Conservation (phyloP, 257 asterid species). For the Thymus quinquecostatus region DNA sequence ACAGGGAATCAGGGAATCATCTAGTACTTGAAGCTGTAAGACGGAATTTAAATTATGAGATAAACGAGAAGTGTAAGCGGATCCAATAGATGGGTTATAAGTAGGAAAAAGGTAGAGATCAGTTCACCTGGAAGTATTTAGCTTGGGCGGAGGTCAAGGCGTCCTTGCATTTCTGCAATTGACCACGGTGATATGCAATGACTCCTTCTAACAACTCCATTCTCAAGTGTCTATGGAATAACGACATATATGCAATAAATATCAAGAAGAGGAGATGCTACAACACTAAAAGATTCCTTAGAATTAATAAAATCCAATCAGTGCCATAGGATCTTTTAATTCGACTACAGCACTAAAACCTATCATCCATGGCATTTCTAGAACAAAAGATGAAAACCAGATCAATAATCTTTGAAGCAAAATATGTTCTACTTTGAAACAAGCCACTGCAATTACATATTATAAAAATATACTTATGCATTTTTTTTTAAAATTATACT, state of each 20-base stretch:
- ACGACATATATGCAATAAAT: slow-evolving; percentile 13
- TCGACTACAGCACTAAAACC: no score
- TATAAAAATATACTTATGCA: no score
- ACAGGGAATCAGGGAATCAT: slow-evolving; percentile 54
- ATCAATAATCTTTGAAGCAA: no score
- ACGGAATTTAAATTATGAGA: slow-evolving; percentile 9
- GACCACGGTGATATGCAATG: slow-evolving; percentile 81
- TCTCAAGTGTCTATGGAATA: slow-evolving; percentile 68
- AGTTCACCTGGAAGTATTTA: slow-evolving; percentile 62
- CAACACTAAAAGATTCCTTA: background rate
- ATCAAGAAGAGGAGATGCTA: slow-evolving; percentile 20
- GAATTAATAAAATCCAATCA: no score
- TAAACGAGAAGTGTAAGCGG: slow-evolving; percentile 2
- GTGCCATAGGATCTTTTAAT: no score
- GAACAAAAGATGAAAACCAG: no score
- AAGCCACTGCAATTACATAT: no score
- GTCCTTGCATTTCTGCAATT: slow-evolving; percentile 59
- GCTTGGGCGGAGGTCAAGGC: slow-evolving; percentile 73
- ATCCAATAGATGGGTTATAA: slow-evolving; percentile 4
- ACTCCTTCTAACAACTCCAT: slow-evolving; percentile 94
- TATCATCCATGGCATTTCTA: no score
- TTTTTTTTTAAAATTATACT: no score
- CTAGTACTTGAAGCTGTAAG: slow-evolving; percentile 87
- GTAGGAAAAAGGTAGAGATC: slow-evolving; percentile 6
- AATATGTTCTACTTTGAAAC: no score